Conservation (phyloP, 768 basidiomycete genomes). For the Calocera viscosa region DNA sequence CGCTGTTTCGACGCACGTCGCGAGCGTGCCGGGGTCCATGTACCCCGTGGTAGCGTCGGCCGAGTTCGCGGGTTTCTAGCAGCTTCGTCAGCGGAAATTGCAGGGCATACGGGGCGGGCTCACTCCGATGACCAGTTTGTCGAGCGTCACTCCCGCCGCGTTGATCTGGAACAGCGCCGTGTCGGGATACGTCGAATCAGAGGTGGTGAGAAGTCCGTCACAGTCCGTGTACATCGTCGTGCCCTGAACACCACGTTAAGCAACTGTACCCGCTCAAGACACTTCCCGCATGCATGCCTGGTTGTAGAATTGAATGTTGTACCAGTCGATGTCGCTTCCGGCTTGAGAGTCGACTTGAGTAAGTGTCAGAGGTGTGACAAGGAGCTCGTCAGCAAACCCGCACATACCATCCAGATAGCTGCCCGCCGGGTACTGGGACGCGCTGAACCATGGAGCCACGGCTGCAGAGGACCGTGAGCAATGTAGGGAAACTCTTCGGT, state of each 20-base stretch:
- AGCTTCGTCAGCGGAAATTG: not conserved
- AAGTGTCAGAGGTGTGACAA: no score
- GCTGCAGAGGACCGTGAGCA: not conserved
- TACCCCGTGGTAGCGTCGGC: conserved; percentile 48
- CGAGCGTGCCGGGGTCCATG: conserved; percentile 45
- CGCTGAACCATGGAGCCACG: conserved; percentile 15
- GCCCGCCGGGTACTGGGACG: conserved; percentile 4
- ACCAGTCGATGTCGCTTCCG: conserved; percentile 15
- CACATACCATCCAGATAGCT: conserved; percentile 2
- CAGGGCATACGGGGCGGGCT: not conserved
- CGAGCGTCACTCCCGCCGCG: conserved; percentile 41
- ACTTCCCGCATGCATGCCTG: not conserved
- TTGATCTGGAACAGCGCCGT: conserved; percentile 42
- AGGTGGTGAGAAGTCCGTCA: conserved; percentile 21
- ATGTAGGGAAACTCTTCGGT: not conserved
- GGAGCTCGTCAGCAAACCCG: no score
- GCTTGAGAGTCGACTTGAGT: conserved; percentile 7
- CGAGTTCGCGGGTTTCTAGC: conserved; percentile 43
- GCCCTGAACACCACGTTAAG: conserved; percentile 7
- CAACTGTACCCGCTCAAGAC: not conserved
- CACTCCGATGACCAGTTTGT: conserved; percentile 57
- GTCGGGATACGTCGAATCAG: conserved; percentile 23
- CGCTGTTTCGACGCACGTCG: conserved; percentile 48
- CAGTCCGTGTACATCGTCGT: conserved; percentile 17
- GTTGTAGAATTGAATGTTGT: conserved; percentile 13